These are phyloP conservation scores for Triticum dicoccoides DNA, from an alignment of 176 grass and related monocot species.

Conservation along the genomic window DNA sequence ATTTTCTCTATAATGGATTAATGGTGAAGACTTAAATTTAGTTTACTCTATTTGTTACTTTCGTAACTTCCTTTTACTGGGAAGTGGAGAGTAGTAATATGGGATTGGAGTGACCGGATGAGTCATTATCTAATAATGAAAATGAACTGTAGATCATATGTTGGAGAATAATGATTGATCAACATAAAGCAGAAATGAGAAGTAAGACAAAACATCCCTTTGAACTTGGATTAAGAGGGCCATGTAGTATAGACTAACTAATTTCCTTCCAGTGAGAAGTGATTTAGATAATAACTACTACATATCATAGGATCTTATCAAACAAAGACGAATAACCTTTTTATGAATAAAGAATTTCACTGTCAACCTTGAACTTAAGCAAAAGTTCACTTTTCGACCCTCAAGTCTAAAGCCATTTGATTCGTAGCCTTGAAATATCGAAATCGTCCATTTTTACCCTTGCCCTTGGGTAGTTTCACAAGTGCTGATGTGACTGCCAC, in stretches of 20 bases:
- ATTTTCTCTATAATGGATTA: background rate
- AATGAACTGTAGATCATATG: background rate
- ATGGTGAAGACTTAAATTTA: background rate
- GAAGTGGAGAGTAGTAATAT: background rate
- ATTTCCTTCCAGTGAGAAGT: background rate
- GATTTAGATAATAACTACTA: background rate
- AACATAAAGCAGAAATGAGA: background rate
- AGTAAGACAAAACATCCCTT: background rate
- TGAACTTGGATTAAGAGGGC: background rate
- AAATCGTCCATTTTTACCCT: too few species aligned
- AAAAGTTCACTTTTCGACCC: background rate
- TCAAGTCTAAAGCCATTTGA: background rate
- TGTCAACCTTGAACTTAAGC: background rate
- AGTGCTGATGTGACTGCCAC: too few species aligned
- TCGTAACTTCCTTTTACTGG: conserved; percentile 14
- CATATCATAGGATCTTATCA: background rate
- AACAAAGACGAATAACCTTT: background rate
- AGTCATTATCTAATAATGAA: background rate
- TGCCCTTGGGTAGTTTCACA: too few species aligned
- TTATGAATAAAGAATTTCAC: background rate
- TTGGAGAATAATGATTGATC: background rate
- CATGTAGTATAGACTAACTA: background rate
- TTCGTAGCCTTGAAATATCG: too few species aligned
- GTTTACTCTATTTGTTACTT: background rate
- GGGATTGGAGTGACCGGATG: background rate